phyloP scores from a whole-genome alignment of 441 rosid species.

The Corymbia citriodora region DNA sequence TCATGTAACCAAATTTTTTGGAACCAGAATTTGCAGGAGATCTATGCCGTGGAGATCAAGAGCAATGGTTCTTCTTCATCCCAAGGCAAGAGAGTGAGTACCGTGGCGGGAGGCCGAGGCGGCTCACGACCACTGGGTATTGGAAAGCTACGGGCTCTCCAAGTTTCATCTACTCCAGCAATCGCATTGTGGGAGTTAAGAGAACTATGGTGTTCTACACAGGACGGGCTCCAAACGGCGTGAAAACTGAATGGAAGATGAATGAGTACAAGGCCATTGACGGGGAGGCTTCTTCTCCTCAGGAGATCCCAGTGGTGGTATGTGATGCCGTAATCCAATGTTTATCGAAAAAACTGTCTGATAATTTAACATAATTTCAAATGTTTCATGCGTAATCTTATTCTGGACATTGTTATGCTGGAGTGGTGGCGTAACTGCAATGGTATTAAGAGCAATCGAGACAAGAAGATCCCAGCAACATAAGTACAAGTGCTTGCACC shows the following conservation, averaged over 20 bases:
- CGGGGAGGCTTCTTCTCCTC: conserved; percentile 3
- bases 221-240: conserved; percentile 45
- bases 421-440: not conserved
- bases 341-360: not conserved
- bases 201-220: conserved; percentile 54
- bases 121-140: conserved; percentile 36
- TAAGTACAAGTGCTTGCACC: not conserved
- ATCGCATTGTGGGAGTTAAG: conserved; percentile 30
- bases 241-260: conserved; percentile 55
- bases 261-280: conserved; percentile 37
- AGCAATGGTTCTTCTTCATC: conserved; percentile 56
- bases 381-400: not conserved
- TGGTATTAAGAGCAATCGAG: not conserved
- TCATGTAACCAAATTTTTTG: not conserved
- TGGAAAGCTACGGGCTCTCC: conserved; percentile 60
- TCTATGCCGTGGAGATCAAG: conserved; percentile 22
- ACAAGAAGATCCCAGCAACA: not conserved
- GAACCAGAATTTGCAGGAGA: conserved; percentile 26
- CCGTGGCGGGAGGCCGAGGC: conserved; percentile 37
- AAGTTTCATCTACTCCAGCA: conserved; percentile 25
- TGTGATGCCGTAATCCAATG: not conserved
- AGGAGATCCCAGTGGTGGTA: conserved; percentile 2
- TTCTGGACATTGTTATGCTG: not conserved
- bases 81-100: conserved; percentile 39
- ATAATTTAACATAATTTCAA: not conserved